phyloP scores from a whole-genome alignment of 2,329 filamentous ascomycete species.

The Endoconidiophora laricicola region DNA sequence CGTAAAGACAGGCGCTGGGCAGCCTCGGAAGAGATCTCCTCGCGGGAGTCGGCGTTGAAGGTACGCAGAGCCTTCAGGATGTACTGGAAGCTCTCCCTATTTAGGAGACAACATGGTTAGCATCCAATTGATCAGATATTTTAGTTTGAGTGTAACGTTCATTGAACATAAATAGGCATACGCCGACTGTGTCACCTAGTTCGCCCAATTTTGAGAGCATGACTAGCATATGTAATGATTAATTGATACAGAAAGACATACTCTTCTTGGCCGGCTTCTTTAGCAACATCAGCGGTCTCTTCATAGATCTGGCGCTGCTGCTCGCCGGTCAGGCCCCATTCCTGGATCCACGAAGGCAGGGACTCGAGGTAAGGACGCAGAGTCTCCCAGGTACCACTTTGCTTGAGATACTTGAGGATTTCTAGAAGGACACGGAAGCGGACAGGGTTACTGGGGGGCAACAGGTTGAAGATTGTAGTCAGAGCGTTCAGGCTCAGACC shows the following conservation, averaged over 20 bases:
- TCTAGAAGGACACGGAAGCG: slow-evolving; percentile 84
- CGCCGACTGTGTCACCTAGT: background rate
- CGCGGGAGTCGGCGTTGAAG: slow-evolving; percentile 38
- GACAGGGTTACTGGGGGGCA: slow-evolving; percentile 57
- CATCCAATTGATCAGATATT: too few species aligned
- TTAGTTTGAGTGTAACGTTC: background rate
- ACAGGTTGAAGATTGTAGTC: slow-evolving; percentile 91
- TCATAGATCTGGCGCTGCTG: slow-evolving; percentile 74
- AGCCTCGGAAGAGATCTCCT: slow-evolving; percentile 40
- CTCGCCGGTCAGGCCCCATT: slow-evolving; percentile 70
- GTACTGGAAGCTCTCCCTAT: slow-evolving; percentile 48
- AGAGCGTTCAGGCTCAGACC: slow-evolving; percentile 79
- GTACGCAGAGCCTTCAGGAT: slow-evolving; percentile 44
- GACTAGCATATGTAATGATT: background rate
- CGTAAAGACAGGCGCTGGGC: slow-evolving; percentile 43
- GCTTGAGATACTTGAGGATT: slow-evolving; percentile 68
- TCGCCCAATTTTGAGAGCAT: background rate
- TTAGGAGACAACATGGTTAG: background rate
- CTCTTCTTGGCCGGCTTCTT: slow-evolving; percentile 60
- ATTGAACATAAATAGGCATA: background rate
- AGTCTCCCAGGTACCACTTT: slow-evolving; percentile 61
- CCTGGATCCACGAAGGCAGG: slow-evolving; percentile 63
- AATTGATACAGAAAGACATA: slow-evolving; percentile 27
- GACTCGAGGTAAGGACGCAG: slow-evolving; percentile 70
- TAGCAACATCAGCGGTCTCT: slow-evolving; percentile 64